Evolutionary conservation across 2,329 filamentous ascomycete species (phyloP).

Genomic region (Talaromyces funiculosus): DNA sequence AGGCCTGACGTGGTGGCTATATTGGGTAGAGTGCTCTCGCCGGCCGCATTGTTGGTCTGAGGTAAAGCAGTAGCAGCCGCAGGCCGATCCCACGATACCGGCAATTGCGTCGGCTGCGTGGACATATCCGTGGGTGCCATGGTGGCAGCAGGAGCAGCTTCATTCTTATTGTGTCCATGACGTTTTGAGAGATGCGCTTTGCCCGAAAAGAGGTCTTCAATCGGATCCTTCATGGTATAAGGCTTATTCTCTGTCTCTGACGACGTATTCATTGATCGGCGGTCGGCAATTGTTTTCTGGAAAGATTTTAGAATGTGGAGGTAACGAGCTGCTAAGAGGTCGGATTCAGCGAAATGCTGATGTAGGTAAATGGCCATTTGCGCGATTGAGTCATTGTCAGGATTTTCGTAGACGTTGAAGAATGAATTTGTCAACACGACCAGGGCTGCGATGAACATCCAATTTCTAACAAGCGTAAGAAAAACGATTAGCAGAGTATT

Average conservation of each 20-base stretch:
- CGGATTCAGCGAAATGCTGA: conserved; percentile 44
- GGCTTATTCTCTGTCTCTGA: conserved; percentile 3
- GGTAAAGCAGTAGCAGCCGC: not conserved
- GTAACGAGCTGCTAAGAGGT: conserved; percentile 48
- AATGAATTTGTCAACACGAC: conserved; percentile 56
- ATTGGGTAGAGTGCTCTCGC: not conserved
- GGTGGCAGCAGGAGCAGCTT: not conserved
- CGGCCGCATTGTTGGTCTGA: not conserved
- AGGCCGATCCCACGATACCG: conserved; percentile 15
- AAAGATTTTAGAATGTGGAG: conserved; percentile 49
- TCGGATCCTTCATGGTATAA: conserved; percentile 12
- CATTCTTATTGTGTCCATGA: not conserved
- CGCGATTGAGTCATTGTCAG: conserved; percentile 41
- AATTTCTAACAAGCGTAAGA: conserved; percentile 43
- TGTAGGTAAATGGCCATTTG: conserved; percentile 46
- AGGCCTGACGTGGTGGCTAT: not conserved
- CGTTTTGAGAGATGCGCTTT: not conserved
- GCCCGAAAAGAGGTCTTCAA: conserved; percentile 13
- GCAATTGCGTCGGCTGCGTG: not conserved
- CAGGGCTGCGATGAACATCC: conserved; percentile 52
- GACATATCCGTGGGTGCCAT: not conserved
- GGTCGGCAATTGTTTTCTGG: conserved; percentile 24
- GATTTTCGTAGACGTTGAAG: conserved; percentile 44
- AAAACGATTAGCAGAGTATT: not conserved
- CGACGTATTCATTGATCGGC: conserved; percentile 7